Evolutionary conservation across 305 asterid species (phyloP), one percentile per base, ranked within the genome.

Genomic region (Fraxinus baroniana): DNA sequence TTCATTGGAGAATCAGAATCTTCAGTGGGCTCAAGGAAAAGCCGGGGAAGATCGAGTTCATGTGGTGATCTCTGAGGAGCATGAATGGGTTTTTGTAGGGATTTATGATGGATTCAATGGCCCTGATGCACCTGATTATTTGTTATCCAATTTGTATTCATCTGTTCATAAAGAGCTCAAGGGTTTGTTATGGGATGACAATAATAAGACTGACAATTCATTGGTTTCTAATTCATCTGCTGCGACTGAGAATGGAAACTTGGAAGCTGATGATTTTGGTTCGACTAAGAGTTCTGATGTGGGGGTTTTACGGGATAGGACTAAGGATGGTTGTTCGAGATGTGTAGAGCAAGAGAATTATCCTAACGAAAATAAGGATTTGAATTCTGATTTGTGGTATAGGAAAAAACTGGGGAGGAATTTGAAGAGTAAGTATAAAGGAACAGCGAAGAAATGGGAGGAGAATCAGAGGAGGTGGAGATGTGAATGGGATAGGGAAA

Each of bases 31-130:
- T 55, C 97, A 92, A 84, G 98, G 98, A 1, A 94, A 90, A 88
- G 98, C 98, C 0, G 98, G 98, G 10, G 98, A 95, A 86, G 98
- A 95, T 90, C 91, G 98, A 7, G 98, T 93, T 68, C 98, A 95
- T 70, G 97, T 95, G 8, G 98, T 95, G 26, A 95, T 94, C 28
- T 93, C 97, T 7, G 99, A 94, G 87, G 97, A 93, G 82, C 93
- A 94, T 52, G 95, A 93, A 15, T 94, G 98, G 97, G 95, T 94
- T 24, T 95, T 95, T 70, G 98, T 95, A 0, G 98, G 98, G 72
- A 95, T 95, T 75, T 95, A 95, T 30, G 98, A 95, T 84, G 98
- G 98, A 77, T 95, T 95, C 66, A 96, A 93, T 80, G 98, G 99
- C 22, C 99, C 98, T 0, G 98, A 96, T 82, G 99, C 98, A 0